phyloP scores from a whole-genome alignment of 176 grass and related monocot species.

The sorghum (Sorghum bicolor) region Sorghum_bicolor_NCBIv3 NC_012874.2:60634001-60634500 shows the following conservation, averaged over 20 bases:
- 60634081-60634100: constrained; percentile 4
- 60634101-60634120: neutral
- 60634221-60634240: neutral
- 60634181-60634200: neutral
- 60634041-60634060: neutral
- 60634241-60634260: neutral
- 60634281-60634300: neutral
- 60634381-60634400: too few species aligned
- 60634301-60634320: neutral
- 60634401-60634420: too few species aligned
- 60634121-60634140: neutral
- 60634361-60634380: too few species aligned
- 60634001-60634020: neutral
- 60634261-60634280: neutral
- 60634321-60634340: neutral
- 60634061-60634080: neutral
- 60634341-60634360: neutral
- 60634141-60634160: neutral
- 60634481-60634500: too few species aligned
- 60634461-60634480: too few species aligned
- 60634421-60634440: too few species aligned
- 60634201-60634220: neutral
- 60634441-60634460: too few species aligned
- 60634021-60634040: neutral
- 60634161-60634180: neutral